These are phyloP conservation scores for Umbelopsis isabellina DNA, from an alignment of 192 early-diverging fungal genomes.

Conservation along the genomic window DNA sequence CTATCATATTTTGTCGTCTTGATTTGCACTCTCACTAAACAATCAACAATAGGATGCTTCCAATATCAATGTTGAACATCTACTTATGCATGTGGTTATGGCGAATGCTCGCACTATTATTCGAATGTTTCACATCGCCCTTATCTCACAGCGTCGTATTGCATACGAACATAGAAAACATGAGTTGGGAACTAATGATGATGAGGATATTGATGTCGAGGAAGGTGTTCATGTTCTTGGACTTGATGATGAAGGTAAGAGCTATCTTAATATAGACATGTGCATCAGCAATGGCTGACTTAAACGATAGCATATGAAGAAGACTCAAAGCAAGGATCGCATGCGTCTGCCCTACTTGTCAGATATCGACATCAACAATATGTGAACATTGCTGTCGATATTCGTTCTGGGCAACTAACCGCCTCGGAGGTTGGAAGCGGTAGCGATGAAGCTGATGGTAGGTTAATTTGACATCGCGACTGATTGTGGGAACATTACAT, in stretches of 20 bases:
- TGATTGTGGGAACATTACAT: background rate
- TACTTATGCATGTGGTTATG: slow-evolving; percentile 48
- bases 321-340: background rate
- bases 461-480: background rate
- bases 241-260: slow-evolving; percentile 15
- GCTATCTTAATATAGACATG: no score
- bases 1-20: no score
- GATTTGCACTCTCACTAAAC: background rate
- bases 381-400: slow-evolving; percentile 51
- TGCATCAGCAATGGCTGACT: no score
- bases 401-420: slow-evolving; percentile 50
- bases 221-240: slow-evolving; percentile 27
- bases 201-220: slow-evolving; percentile 27
- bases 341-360: slow-evolving; percentile 34
- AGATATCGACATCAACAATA: slow-evolving; percentile 49
- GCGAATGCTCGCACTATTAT: slow-evolving; percentile 49
- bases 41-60: slow-evolving; percentile 40
- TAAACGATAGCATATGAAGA: background rate
- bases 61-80: slow-evolving; percentile 44
- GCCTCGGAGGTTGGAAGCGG: slow-evolving; percentile 47
- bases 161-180: slow-evolving; percentile 36
- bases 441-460: slow-evolving; percentile 53
- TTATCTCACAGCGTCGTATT: slow-evolving; percentile 41
- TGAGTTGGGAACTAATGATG: slow-evolving; percentile 28
- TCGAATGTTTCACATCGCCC: slow-evolving; percentile 45